Base-by-base conservation (phyloP, 805 yeast species). In the Candida bentonensis region DNA sequence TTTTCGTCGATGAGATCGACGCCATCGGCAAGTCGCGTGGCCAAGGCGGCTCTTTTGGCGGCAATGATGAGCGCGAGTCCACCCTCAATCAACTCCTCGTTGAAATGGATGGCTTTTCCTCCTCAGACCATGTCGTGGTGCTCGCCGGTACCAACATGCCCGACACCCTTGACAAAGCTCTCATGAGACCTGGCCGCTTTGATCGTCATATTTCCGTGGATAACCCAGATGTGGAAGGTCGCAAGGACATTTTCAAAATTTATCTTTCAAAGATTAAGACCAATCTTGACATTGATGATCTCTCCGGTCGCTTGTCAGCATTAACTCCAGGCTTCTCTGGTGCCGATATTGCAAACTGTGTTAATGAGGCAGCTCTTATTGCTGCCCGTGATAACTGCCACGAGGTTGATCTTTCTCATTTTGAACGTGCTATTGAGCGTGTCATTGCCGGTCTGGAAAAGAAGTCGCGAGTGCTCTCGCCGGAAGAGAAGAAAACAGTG, bases 271-370 rank as follows among this genome's bases (percentile, higher is more conserved):
- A 82, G 50, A 69, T 94, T 56, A 80, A 75, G 46, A 67, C 88
- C 47, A 68, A 65, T 17, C 65, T 69, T 28, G 68, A 70, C 28
- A 67, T 74, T 43, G 74, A 69, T 45, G 68, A 65, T 22, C 72
- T 92, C 53, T 76, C 88, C 21, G 96, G 95, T 36, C 77, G 88
- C 56, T 71, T 92, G 48, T 92, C 96, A 4, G 96, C 97, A 0
- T 70, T 94, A 57, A 92, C 99, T 0, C 97, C 98, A 1, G 98
- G 98, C 0, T 92, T 92, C 58, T 81, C 95, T 1, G 99, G 99
- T 59, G 99, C 99, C 15, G 98, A 92, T 60, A 87, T 92, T 58
- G 95, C 97, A 42, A 94, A 92, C 67, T 87, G 84, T 53, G 88
- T 94, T 62, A 92, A 92, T 58, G 99, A 92, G 66, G 95, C 96